These are phyloP conservation scores for Pseudogymnoascus sp. DNA, from an alignment of 2,329 filamentous ascomycete genomes.

Conservation along the genomic window DNA sequence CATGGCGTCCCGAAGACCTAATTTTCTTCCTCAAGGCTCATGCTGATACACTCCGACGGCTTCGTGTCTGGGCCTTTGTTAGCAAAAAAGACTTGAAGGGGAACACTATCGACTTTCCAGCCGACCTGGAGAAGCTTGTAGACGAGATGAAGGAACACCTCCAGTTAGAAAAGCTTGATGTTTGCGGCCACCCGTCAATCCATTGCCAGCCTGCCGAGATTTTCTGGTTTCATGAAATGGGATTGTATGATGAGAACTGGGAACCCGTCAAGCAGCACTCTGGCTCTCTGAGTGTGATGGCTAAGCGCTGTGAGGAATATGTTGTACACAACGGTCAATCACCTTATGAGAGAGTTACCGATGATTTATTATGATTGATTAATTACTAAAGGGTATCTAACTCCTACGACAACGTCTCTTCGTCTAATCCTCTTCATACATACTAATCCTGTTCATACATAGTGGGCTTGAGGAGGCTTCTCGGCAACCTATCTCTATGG, in stretches of 20 bases:
- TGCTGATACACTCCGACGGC: not conserved
- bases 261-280: not conserved
- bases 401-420: not conserved
- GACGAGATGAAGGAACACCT: constrained; percentile 4
- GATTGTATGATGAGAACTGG: not conserved
- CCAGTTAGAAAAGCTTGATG: not conserved
- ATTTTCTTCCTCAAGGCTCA: not conserved
- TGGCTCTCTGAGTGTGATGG: not conserved
- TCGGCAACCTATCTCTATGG: not conserved
- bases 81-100: not conserved
- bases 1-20: not conserved
- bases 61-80: not conserved
- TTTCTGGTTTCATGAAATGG: constrained; percentile 3
- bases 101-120: not conserved
- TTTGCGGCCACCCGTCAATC: not conserved
- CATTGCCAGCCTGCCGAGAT: constrained; percentile 1
- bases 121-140: not conserved
- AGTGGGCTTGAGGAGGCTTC: not conserved
- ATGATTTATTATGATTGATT: not conserved
- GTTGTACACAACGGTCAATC: not conserved
- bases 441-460: not conserved
- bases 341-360: not conserved
- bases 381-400: constrained; percentile 2
- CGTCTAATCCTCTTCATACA: not conserved
- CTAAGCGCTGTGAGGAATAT: not conserved